Conservation (phyloP, 1,284 basidiomycete genomes). For the Golubevia sp. region DNA sequence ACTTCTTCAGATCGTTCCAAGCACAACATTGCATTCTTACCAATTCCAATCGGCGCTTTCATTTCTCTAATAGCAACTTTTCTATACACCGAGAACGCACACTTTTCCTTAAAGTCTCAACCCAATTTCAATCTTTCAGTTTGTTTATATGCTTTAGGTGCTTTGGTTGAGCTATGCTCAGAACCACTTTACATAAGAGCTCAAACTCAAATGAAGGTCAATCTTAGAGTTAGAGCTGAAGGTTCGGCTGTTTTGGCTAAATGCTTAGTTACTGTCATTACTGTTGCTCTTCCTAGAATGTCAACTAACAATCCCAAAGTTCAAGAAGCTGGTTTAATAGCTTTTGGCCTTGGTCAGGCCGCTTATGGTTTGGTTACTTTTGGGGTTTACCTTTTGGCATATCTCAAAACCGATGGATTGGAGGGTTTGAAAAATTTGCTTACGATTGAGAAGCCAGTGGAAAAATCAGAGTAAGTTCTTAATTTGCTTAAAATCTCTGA, state of each 20-base stretch:
- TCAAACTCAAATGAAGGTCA: slow-evolving; percentile 21
- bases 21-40: slow-evolving; percentile 48
- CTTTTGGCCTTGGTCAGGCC: slow-evolving; percentile 45
- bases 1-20: not conserved
- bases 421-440: too few relatives aligned
- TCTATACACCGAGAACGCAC: slow-evolving; percentile 15
- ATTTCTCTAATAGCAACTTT: slow-evolving; percentile 17
- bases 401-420: not conserved
- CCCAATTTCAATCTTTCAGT: slow-evolving; percentile 32
- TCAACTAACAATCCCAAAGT: too few relatives aligned
- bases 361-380: slow-evolving; percentile 34
- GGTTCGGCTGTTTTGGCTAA: slow-evolving; percentile 38
- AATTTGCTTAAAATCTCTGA: too few relatives aligned
- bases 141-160: slow-evolving; percentile 39
- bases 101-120: slow-evolving; percentile 17
- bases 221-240: slow-evolving; percentile 44
- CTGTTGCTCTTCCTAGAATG: slow-evolving; percentile 1
- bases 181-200: slow-evolving; percentile 51
- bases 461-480: too few relatives aligned
- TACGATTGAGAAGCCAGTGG: too few relatives aligned
- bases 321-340: slow-evolving; percentile 19
- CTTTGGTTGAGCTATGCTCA: slow-evolving; percentile 36
- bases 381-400: slow-evolving; percentile 8
- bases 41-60: slow-evolving; percentile 30
- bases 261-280: slow-evolving; percentile 26